Conservation (phyloP, 2,329 filamentous ascomycete species). For the Emmonsiellopsis sp. region DNA sequence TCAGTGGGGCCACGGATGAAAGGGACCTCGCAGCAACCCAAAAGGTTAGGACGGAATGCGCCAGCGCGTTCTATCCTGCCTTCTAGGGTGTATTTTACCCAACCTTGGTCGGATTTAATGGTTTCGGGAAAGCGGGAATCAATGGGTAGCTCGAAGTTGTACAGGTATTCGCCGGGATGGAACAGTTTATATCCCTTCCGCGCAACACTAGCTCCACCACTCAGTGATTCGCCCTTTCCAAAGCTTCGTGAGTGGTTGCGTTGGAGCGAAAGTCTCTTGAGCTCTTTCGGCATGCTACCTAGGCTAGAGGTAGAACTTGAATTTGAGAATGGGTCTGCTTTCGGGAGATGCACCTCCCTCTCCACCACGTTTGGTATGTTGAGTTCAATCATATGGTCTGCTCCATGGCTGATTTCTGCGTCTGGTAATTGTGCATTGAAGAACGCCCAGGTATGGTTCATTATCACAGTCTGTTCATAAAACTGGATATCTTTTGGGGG, state of each 20-base stretch:
- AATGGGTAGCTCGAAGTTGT: slow-evolving; percentile 72
- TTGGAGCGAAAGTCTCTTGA: slow-evolving; percentile 66
- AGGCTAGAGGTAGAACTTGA: slow-evolving; percentile 36
- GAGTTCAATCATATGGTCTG: slow-evolving; percentile 54
- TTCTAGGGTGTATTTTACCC: slow-evolving; percentile 80
- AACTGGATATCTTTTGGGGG: slow-evolving; percentile 78
- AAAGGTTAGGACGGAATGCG: slow-evolving; percentile 79
- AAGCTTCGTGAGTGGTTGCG: slow-evolving; percentile 79
- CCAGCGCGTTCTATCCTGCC: slow-evolving; percentile 77
- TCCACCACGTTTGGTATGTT: slow-evolving; percentile 25
- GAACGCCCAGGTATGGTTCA: slow-evolving; percentile 83
- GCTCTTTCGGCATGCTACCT: slow-evolving; percentile 37
- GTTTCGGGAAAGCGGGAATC: slow-evolving; percentile 75
- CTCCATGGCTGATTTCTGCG: slow-evolving; percentile 53
- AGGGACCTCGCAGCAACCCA: slow-evolving; percentile 71
- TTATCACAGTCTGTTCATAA: slow-evolving; percentile 73
- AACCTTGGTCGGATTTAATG: slow-evolving; percentile 76
- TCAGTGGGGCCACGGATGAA: slow-evolving; percentile 81
- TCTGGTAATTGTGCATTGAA: slow-evolving; percentile 64
- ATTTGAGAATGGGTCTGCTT: slow-evolving; percentile 32
- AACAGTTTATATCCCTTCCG: slow-evolving; percentile 83
- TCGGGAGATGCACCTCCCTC: slow-evolving; percentile 25
- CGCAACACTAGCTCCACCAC: slow-evolving; percentile 47
- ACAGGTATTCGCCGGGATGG: slow-evolving; percentile 62
- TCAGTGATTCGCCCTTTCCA: slow-evolving; percentile 63